Conservation (phyloP, 2,329 filamentous ascomycete genomes). For the Polychaeton citri region DNA sequence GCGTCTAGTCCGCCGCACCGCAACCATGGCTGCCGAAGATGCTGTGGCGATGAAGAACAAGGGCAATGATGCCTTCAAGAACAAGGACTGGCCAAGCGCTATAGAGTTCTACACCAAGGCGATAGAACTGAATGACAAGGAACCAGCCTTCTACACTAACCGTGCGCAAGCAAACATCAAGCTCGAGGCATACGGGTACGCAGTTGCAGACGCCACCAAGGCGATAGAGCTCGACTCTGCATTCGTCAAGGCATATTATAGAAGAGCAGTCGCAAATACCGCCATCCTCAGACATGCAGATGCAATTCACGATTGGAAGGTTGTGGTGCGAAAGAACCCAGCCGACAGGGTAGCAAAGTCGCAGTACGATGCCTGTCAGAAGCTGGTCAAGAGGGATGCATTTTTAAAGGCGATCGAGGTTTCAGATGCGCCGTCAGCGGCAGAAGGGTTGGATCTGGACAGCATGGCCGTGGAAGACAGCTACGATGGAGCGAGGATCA, state of each 20-base stretch:
- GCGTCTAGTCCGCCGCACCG: too few relatives aligned
- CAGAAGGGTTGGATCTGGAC: conserved; percentile 79
- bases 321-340: conserved; percentile 77
- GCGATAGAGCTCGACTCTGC: conserved; percentile 79
- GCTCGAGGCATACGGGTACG: conserved; percentile 87
- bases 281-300: conserved; percentile 82
- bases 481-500: conserved; percentile 75
- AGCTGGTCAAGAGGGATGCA: conserved; percentile 79
- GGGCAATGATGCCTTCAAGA: conserved; percentile 84
- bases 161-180: conserved; percentile 94
- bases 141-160: conserved; percentile 88
- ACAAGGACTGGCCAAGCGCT: conserved; percentile 74
- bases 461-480: conserved; percentile 66
- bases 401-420: conserved; percentile 95
- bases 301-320: conserved; percentile 82
- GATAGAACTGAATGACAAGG: conserved; percentile 68
- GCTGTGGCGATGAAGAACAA: conserved; percentile 80
- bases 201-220: conserved; percentile 78
- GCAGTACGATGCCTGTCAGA: conserved; percentile 86
- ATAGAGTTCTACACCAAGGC: conserved; percentile 77
- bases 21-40: conserved; percentile 29
- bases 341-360: conserved; percentile 80
- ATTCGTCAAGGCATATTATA: conserved; percentile 92
- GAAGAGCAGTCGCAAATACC: conserved; percentile 79
- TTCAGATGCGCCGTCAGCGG: conserved; percentile 79